These are phyloP conservation scores for Alternaria alternata DNA, from an alignment of 2,329 filamentous ascomycete species.

Conservation along the genomic window DNA sequence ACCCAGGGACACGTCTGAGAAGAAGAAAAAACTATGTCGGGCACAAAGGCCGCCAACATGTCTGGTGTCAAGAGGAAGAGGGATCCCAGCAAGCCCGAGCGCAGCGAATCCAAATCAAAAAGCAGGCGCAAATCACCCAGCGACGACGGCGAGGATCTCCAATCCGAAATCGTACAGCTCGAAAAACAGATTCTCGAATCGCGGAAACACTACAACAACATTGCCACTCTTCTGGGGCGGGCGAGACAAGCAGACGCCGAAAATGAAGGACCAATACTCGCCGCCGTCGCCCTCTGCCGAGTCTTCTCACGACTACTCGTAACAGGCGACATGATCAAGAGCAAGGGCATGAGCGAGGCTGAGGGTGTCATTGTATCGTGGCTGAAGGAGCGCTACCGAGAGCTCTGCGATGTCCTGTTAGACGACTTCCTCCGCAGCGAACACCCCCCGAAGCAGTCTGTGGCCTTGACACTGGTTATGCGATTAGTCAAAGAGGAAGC, in stretches of 20 bases:
- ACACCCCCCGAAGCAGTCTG: slow-evolving; percentile 69
- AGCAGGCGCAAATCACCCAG: slow-evolving; percentile 40
- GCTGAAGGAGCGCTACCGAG: slow-evolving; percentile 76
- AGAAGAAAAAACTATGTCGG: slow-evolving; percentile 46
- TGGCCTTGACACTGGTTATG: slow-evolving; percentile 82
- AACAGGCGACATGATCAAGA: slow-evolving; percentile 72
- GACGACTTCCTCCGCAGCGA: slow-evolving; percentile 65
- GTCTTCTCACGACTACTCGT: slow-evolving; percentile 84
- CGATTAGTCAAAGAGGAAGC: slow-evolving; percentile 80
- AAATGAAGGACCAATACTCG: slow-evolving; percentile 68
- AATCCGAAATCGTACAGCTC: slow-evolving; percentile 74
- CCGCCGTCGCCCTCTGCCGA: slow-evolving; percentile 82
- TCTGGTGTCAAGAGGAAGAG: slow-evolving; percentile 57
- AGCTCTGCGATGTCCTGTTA: slow-evolving; percentile 72
- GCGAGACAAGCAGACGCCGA: slow-evolving; percentile 58
- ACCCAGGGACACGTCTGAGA: not conserved
- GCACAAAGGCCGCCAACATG: slow-evolving; percentile 33
- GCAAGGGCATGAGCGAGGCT: slow-evolving; percentile 72
- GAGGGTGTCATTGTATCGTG: slow-evolving; percentile 78
- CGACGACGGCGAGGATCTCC: slow-evolving; percentile 56
- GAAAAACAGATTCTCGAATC: slow-evolving; percentile 86
- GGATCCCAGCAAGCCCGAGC: slow-evolving; percentile 41
- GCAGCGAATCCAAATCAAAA: slow-evolving; percentile 52
- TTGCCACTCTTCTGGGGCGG: slow-evolving; percentile 73
- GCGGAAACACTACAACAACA: slow-evolving; percentile 91